A percentile compares a stretch with the other conserved stretches of the same genome.
Evolutionary conservation across 768 basidiomycete species (phyloP).

Genomic region (Pleurotus platypus): DNA sequence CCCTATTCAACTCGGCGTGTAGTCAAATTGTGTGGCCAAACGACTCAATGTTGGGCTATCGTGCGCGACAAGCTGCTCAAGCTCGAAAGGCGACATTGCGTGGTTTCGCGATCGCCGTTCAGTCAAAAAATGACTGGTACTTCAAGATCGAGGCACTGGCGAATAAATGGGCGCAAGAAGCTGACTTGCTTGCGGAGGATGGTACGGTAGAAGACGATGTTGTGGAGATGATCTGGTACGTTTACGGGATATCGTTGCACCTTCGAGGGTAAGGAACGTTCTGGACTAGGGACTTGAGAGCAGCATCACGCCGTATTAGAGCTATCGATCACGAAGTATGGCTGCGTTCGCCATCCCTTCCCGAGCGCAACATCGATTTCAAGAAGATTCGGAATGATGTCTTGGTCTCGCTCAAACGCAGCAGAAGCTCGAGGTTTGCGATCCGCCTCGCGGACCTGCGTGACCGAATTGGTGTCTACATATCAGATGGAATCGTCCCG

Average conservation of each 20-base stretch:
- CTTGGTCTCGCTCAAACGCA: neutral
- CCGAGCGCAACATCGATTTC: neutral
- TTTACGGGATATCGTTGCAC: neutral
- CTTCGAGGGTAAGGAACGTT: neutral
- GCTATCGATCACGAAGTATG: neutral
- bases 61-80: too few relatives aligned
- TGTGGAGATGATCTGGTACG: neutral
- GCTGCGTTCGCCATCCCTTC: neutral
- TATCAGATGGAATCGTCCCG: conserved; percentile 12
- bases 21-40: too few relatives aligned
- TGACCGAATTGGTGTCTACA: conserved; percentile 4
- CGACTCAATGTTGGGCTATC: too few relatives aligned
- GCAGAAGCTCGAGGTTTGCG: neutral
- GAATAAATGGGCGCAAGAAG: conserved; percentile 9
- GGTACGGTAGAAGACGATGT: neutral
- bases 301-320: conserved; percentile 6
- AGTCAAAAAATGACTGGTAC: conserved; percentile 3
- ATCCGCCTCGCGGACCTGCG: neutral
- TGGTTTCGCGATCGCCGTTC: conserved; percentile 7
- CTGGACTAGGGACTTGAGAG: conserved; percentile 6
- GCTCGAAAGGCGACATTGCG: too few relatives aligned
- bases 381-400: neutral
- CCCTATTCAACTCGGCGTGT: too few relatives aligned
- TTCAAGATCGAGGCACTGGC: conserved; percentile 8
- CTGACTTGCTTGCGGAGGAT: neutral